A percentile compares a stretch with the other conserved stretches of the same genome.
Conservation (phyloP, 306 rosid genomes). For the Casuarina cunninghamiana region DNA sequence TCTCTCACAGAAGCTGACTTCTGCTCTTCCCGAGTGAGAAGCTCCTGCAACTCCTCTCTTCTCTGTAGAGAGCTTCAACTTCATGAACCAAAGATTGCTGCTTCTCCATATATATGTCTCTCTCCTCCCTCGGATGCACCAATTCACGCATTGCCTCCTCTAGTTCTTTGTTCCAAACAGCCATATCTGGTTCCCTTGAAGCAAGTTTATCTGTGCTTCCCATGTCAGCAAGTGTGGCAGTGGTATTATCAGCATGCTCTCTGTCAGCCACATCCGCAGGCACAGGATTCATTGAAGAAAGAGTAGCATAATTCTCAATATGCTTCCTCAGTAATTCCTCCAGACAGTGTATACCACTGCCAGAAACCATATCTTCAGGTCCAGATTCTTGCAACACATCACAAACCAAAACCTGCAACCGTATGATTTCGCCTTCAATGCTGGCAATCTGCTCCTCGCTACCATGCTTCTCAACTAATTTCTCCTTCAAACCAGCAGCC, state of each 20-base stretch:
- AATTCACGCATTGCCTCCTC: slow-evolving; percentile 67
- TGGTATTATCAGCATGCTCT: slow-evolving; percentile 35
- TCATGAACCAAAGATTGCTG: slow-evolving; percentile 56
- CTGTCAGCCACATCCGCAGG: slow-evolving; percentile 33
- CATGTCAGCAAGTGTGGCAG: slow-evolving; percentile 33
- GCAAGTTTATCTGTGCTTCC: slow-evolving; percentile 42
- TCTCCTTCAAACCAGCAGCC: slow-evolving; percentile 50
- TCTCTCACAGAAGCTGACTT: slow-evolving; percentile 85
- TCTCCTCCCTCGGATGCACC: slow-evolving; percentile 61
- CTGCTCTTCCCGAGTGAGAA: slow-evolving; percentile 86
- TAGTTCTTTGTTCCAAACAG: slow-evolving; percentile 61
- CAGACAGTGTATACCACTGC: slow-evolving; percentile 55
- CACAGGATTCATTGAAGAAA: slow-evolving; percentile 38
- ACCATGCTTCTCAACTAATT: slow-evolving; percentile 43
- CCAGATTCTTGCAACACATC: slow-evolving; percentile 58
- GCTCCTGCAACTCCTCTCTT: slow-evolving; percentile 66
- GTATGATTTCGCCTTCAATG: slow-evolving; percentile 52
- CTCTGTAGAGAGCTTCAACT: slow-evolving; percentile 56
- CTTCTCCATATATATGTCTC: slow-evolving; percentile 57
- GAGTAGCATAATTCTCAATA: slow-evolving; percentile 50
- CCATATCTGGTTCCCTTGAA: slow-evolving; percentile 39
- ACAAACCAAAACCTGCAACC: slow-evolving; percentile 57
- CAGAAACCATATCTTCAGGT: slow-evolving; percentile 47
- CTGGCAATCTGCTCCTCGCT: slow-evolving; percentile 44
- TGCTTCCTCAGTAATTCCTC: slow-evolving; percentile 69